Evolutionary conservation across 2,329 filamentous ascomycete genomes (phyloP).

Genomic region (Tolypocladium ovalisporum): DNA sequence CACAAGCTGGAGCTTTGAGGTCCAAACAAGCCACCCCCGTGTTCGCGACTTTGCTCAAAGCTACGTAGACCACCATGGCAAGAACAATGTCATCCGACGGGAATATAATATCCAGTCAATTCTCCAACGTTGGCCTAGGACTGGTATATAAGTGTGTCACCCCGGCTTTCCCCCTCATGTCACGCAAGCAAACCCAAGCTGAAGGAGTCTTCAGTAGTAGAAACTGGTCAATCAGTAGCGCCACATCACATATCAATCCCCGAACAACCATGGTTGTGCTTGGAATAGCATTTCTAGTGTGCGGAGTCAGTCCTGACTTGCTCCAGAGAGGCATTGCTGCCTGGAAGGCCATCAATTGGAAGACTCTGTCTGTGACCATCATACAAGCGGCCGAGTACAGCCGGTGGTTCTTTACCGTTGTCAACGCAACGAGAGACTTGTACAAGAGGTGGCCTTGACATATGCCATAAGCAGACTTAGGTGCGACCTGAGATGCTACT

Average conservation of each 20-base stretch:
- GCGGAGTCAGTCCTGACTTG: background rate
- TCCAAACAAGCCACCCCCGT: background rate
- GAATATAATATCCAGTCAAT: background rate
- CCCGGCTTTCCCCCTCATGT: background rate
- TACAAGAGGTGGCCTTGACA: background rate
- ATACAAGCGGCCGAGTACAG: background rate
- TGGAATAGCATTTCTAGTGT: background rate
- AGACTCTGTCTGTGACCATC: background rate
- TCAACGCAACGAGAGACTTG: background rate
- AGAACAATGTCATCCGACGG: background rate
- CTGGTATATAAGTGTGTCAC: background rate
- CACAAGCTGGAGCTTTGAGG: background rate
- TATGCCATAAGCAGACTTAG: background rate
- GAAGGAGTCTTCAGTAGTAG: background rate
- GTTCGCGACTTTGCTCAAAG: background rate
- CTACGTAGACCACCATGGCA: background rate
- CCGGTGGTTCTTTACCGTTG: background rate
- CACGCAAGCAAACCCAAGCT: background rate
- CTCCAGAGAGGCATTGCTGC: background rate
- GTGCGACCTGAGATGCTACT: background rate
- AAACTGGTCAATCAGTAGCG: background rate
- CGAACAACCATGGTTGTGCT: background rate
- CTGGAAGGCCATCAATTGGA: background rate
- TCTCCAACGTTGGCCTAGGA: background rate
- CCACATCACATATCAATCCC: background rate